Evolutionary conservation across 768 basidiomycete species (phyloP).

Genomic region (Pholiota microspora): DNA sequence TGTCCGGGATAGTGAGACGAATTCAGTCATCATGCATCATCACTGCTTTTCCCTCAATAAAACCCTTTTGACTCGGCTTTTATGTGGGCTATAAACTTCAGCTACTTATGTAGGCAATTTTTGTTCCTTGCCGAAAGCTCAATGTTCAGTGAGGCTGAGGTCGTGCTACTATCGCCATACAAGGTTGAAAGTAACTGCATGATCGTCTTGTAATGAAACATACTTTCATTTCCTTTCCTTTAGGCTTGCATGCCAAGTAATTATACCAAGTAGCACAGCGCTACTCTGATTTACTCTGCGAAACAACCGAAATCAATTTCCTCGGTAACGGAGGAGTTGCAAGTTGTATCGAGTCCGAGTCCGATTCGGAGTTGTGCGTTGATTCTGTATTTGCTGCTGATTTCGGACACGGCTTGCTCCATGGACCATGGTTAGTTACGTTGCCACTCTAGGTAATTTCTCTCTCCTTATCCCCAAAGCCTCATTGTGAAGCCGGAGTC

Average conservation of each 20-base stretch:
- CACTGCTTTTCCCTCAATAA: too few relatives aligned
- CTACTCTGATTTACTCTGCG: neutral
- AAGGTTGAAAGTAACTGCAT: too few relatives aligned
- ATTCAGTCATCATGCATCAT: too few relatives aligned
- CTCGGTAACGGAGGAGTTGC: neutral
- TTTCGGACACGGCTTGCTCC: neutral
- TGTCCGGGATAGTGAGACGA: too few relatives aligned
- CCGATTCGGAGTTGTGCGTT: neutral
- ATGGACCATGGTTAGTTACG: neutral
- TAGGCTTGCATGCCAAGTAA: neutral
- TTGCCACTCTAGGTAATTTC: neutral
- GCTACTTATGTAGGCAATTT: too few relatives aligned
- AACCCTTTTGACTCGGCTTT: too few relatives aligned
- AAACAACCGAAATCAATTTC: neutral
- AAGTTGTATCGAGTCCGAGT: neutral
- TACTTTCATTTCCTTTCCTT: neutral
- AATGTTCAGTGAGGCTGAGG: too few relatives aligned
- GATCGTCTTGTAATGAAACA: neutral
- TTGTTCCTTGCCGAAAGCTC: too few relatives aligned
- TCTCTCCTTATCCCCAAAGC: neutral
- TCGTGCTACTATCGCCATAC: too few relatives aligned
- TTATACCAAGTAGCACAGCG: neutral
- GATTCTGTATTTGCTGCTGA: neutral
- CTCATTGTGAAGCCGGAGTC: neutral
- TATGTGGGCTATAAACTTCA: too few relatives aligned